Evolutionary conservation across 1,284 basidiomycete genomes (phyloP), one percentile per base, ranked within the genome.

Genomic region (Taiwanofungus camphoratus): DNA sequence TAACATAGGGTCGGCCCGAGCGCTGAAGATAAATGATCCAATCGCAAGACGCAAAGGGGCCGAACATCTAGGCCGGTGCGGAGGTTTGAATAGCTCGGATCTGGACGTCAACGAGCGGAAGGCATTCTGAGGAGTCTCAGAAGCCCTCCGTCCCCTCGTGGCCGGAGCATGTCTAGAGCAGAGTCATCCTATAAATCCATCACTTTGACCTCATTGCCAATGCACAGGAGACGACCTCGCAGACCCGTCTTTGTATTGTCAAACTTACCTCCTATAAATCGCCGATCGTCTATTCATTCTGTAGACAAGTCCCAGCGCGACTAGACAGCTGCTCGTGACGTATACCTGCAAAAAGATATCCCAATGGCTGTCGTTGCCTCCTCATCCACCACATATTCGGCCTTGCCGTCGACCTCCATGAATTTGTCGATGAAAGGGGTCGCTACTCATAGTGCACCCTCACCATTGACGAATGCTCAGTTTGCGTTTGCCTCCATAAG

Each of bases 401-500:
- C n/a, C n/a, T n/a, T n/a, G n/a, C n/a, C n/a, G n/a, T n/a, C n/a
- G n/a, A n/a, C n/a, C n/a, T n/a, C n/a, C n/a, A n/a, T n/a, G n/a
- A n/a, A n/a, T n/a, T n/a, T n/a, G n/a, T n/a, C n/a, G n/a, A 29
- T 29, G 8, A 18, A 6, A 36, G 8, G 15, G 13, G 34, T 36
- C 35, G 15, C 20, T 19, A 22, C 27, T 3, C 12, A 30, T n/a
- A 18, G 7, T 30, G 18, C 36, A 18, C 13, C 16, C 31, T 16
- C 13, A 18, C 30, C 8, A 12, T 18, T 19, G 4, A 12, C n/a
- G 19, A 43, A 45, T 26, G 48, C 42, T 24, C 42, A 48, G 18
- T 68, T 68, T 39, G 66, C 65, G 26, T 57, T 68, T 39, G 66
- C 63, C 19, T 58, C 57, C 36, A 57, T 68, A 5, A 54, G 63